These are phyloP conservation scores for Dothiorella sarmentorum DNA, from an alignment of 2,329 filamentous ascomycete genomes.

Conservation along the genomic window DNA sequence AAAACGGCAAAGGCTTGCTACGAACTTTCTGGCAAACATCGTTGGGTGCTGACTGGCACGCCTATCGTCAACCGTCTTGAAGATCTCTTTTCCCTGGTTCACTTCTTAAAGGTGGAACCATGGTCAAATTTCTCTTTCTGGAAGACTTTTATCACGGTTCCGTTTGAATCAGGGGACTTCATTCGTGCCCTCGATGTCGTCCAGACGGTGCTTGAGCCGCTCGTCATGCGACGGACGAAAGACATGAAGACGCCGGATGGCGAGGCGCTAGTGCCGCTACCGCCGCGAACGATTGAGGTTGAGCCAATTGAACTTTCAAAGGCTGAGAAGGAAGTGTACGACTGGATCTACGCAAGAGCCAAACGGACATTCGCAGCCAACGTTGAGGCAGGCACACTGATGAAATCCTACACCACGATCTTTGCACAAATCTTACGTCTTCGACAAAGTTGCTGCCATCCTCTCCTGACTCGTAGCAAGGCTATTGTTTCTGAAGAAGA, in stretches of 20 bases:
- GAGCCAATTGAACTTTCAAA: constrained; percentile 82
- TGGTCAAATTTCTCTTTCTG: constrained; percentile 99
- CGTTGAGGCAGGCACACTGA: constrained; percentile 82
- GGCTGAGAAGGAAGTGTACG: constrained; percentile 85
- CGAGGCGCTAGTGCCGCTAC: constrained; percentile 74
- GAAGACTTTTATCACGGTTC: constrained; percentile 97
- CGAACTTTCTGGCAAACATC: constrained; percentile 76
- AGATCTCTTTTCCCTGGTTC: constrained; percentile 88
- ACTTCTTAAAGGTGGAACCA: constrained; percentile 89
- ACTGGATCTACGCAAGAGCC: constrained; percentile 79
- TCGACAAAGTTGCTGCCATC: constrained; percentile 92
- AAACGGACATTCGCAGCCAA: constrained; percentile 83
- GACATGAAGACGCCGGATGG: constrained; percentile 96
- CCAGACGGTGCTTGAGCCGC: constrained; percentile 89
- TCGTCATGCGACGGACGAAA: constrained; percentile 94
- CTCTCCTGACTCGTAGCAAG: constrained; percentile 80
- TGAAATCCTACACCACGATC: constrained; percentile 95
- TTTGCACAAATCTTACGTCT: constrained; percentile 94
- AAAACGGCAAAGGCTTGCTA: constrained; percentile 97
- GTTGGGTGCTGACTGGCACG: constrained; percentile 92
- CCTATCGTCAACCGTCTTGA: constrained; percentile 95
- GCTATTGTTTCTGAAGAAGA: constrained; percentile 83
- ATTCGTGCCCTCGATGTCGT: constrained; percentile 92
- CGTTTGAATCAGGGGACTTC: constrained; percentile 94
- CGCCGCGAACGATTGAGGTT: constrained; percentile 76